A percentile compares a stretch with the other conserved stretches of the same genome.
Conservation (phyloP, 83 land plant genomes). For the Picea abies region DNA sequence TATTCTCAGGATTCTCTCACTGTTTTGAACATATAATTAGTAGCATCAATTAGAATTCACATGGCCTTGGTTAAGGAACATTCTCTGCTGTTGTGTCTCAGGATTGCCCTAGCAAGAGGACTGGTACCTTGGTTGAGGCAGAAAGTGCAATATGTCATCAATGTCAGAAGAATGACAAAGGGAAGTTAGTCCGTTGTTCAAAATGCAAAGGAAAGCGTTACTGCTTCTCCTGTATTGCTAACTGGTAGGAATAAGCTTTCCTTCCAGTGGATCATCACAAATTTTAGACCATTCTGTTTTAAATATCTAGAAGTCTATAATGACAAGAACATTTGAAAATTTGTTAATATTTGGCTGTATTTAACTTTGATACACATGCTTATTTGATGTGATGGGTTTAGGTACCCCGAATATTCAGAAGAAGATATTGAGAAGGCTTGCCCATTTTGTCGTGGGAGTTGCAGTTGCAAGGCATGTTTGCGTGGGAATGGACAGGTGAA, state of each 20-base stretch:
- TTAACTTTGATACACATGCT: not conserved
- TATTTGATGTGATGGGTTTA: slow-evolving; percentile 18
- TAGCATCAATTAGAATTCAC: not conserved
- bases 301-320: not conserved
- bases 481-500: slow-evolving; percentile 21
- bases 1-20: not conserved
- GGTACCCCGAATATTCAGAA: slow-evolving; percentile 68
- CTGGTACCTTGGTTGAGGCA: slow-evolving; percentile 47
- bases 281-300: not conserved
- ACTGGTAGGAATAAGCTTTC: slow-evolving; percentile 35
- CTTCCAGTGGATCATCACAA: not conserved
- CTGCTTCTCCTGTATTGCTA: slow-evolving; percentile 65
- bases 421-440: slow-evolving; percentile 58
- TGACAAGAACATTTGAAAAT: not conserved
- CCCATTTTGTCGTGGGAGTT: slow-evolving; percentile 76
- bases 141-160: slow-evolving; percentile 75
- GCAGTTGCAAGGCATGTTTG: slow-evolving; percentile 77
- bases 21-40: not conserved
- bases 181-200: slow-evolving; percentile 47
- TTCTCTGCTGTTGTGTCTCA: not conserved
- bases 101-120: slow-evolving; percentile 41
- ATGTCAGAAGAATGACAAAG: slow-evolving; percentile 52
- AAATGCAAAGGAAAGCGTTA: slow-evolving; percentile 62
- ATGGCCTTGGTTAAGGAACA: not conserved
- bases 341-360: not conserved